These are phyloP conservation scores for Sicyos edulis DNA, from an alignment of 306 rosid genomes.

Conservation along the genomic window DNA sequence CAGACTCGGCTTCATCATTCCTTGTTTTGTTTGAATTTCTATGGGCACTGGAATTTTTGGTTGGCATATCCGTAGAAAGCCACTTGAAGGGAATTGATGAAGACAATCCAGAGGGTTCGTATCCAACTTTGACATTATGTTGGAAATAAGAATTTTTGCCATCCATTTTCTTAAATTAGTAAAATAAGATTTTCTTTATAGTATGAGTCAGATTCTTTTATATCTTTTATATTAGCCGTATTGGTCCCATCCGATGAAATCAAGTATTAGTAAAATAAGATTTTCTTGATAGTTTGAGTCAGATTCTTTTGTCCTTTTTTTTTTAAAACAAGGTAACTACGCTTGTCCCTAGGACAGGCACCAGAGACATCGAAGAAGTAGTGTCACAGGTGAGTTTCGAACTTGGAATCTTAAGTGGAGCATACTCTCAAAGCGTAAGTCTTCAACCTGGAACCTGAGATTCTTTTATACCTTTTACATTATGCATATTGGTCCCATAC, in stretches of 20 bases:
- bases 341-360: no score
- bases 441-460: no score
- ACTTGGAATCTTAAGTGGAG: no score
- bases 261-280: slow-evolving; percentile 20
- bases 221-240: slow-evolving; percentile 25
- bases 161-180: slow-evolving; percentile 50
- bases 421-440: no score
- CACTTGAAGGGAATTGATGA: slow-evolving; percentile 83
- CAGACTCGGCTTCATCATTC: slow-evolving; percentile 32
- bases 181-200: slow-evolving; percentile 46
- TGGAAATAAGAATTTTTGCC: slow-evolving; percentile 29
- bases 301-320: slow-evolving; percentile 23
- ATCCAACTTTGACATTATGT: slow-evolving; percentile 30
- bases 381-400: no score
- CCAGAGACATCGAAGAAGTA: no score
- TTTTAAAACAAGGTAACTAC: no score
- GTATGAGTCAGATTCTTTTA: slow-evolving; percentile 27
- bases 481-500: slow-evolving; percentile 18
- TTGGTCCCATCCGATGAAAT: slow-evolving; percentile 35
- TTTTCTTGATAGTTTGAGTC: slow-evolving; percentile 37
- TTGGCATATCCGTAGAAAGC: slow-evolving; percentile 95
- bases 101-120: slow-evolving; percentile 30
- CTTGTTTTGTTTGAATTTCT: slow-evolving; percentile 28
- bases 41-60: slow-evolving; percentile 41
- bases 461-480: slow-evolving; percentile 25